Conservation (phyloP, 1,139 yeast genomes). For the Protomyces macrosporus region DNA sequence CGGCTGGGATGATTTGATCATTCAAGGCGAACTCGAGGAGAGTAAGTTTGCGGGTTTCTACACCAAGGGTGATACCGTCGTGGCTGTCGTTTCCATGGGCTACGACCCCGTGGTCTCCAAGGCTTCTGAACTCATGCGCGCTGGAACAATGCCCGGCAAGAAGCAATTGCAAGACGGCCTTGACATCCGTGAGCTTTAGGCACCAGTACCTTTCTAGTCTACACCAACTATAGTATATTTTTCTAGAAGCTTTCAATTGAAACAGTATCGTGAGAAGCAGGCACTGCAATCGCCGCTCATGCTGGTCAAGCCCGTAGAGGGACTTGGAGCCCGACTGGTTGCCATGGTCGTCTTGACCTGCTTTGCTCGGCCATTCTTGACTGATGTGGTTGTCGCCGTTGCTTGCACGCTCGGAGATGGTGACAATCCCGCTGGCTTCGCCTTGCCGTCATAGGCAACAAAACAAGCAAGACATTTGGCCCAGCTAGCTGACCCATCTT, state of each 20-base stretch:
- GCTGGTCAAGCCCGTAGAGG: not conserved
- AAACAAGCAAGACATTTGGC: constrained; percentile 86
- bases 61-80: constrained; percentile 28
- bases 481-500: constrained; percentile 66
- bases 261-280: constrained; percentile 7
- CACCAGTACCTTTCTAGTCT: too few relatives aligned
- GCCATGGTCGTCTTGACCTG: not conserved
- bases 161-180: constrained; percentile 26
- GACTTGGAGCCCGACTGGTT: not conserved
- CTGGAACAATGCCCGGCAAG: constrained; percentile 28
- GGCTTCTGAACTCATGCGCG: constrained; percentile 25
- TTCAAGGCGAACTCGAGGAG: constrained; percentile 26
- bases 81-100: constrained; percentile 28
- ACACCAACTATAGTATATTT: too few relatives aligned
- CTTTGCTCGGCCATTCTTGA: not conserved
- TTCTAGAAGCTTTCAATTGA: not conserved
- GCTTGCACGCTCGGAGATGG: too few relatives aligned
- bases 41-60: constrained; percentile 28
- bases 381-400: too few relatives aligned
- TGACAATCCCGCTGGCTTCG: too few relatives aligned
- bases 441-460: constrained; percentile 48
- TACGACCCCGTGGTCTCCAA: constrained; percentile 28
- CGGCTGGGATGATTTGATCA: constrained; percentile 28
- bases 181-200: constrained; percentile 19
- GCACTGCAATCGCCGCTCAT: constrained; percentile 1